Conservation (phyloP, 1,284 basidiomycete genomes). For the Puccinia triticina region DNA sequence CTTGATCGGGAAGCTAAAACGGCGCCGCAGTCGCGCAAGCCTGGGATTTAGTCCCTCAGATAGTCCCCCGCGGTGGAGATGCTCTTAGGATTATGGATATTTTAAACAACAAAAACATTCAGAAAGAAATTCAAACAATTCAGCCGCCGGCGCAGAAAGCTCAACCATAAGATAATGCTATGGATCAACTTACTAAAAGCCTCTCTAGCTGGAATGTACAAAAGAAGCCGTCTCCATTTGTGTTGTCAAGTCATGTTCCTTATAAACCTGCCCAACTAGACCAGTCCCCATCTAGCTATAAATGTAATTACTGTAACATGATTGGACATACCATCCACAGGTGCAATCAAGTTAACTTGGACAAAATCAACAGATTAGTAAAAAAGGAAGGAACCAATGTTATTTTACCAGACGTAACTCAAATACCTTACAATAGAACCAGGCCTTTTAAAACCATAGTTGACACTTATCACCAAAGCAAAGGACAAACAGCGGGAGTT, state of each 20-base stretch:
- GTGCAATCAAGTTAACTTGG: neutral
- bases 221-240: neutral
- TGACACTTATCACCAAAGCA: too few species aligned
- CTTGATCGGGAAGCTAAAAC: too few species aligned
- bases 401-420: neutral
- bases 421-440: neutral
- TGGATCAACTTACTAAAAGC: neutral
- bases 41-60: too few species aligned
- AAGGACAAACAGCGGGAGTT: too few species aligned
- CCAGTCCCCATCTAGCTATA: neutral
- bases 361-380: neutral
- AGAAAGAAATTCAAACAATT: neutral
- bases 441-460: too few species aligned
- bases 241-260: neutral
- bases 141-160: neutral
- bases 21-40: too few species aligned
- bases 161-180: too few species aligned
- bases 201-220: neutral
- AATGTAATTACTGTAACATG: constrained; percentile 10
- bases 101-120: neutral
- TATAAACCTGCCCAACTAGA: neutral
- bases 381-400: neutral
- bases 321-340: neutral
- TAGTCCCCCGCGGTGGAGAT: too few species aligned
- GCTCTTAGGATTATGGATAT: too few species aligned